Conservation (phyloP, 2,329 filamentous ascomycete species). For the Alternaria metachromatica region DNA sequence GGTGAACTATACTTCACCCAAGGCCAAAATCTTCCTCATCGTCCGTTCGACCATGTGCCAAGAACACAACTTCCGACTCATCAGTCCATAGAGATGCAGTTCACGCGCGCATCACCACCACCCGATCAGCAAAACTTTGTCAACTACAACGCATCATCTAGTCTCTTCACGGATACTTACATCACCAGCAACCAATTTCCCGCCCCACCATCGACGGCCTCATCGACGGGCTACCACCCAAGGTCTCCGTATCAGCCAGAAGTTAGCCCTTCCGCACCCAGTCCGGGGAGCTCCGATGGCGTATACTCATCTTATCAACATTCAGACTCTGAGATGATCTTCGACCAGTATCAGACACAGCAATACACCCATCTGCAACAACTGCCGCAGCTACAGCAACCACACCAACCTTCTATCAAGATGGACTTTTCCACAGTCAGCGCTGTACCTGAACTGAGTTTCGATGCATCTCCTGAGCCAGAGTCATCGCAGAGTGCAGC, state of each 20-base stretch:
- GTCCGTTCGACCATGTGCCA: conserved; percentile 19
- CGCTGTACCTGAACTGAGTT: conserved; percentile 24
- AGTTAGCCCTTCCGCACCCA: conserved; percentile 38
- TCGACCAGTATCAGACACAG: conserved; percentile 24
- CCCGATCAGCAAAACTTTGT: conserved; percentile 34
- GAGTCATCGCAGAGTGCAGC: conserved; percentile 26
- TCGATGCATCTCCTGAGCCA: conserved; percentile 36
- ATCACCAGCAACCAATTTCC: conserved; percentile 21
- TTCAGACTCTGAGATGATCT: conserved; percentile 31
- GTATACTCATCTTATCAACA: conserved; percentile 34
- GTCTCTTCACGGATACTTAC: conserved; percentile 36
- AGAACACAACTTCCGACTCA: conserved; percentile 18
- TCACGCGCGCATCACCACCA: conserved; percentile 32
- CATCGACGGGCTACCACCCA: conserved; percentile 26
- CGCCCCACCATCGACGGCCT: conserved; percentile 31
- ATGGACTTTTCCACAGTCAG: conserved; percentile 10
- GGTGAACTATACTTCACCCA: conserved; percentile 29
- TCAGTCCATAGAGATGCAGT: conserved; percentile 31
- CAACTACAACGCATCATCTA: conserved; percentile 35
- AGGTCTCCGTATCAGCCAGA: conserved; percentile 28
- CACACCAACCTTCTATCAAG: conserved; percentile 8
- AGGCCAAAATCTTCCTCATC: conserved; percentile 20
- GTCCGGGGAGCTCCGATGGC: conserved; percentile 40
- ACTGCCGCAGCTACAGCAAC: conserved; percentile 5
- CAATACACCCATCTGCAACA: conserved; percentile 11